A percentile compares a stretch with the other conserved stretches of the same genome.
Evolutionary conservation across 192 early-diverging fungal genomes (phyloP).

Genomic region (Diversispora eburnea): DNA sequence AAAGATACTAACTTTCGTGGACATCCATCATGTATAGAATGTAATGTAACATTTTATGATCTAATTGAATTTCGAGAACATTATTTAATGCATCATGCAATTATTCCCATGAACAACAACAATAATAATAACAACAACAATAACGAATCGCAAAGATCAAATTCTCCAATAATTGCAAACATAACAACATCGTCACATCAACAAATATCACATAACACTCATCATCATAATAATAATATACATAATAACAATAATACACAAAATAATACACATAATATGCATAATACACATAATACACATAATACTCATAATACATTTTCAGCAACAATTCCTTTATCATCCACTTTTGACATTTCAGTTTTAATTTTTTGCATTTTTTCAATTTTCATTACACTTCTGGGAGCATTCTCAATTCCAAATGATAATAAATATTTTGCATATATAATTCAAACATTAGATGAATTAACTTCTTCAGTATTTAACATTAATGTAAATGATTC

Average conservation of each 20-base stretch:
- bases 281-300: background rate
- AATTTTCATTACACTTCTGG: background rate
- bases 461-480: background rate
- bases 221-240: too few relatives aligned
- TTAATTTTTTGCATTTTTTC: background rate
- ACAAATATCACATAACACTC: too few relatives aligned
- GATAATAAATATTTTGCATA: background rate
- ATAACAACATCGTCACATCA: too few relatives aligned
- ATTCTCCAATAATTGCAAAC: too few relatives aligned
- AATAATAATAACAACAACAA: background rate
- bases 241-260: too few relatives aligned
- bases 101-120: background rate
- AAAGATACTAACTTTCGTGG: conserved; percentile 1
- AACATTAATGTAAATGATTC: background rate
- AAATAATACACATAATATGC: too few relatives aligned
- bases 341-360: background rate
- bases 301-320: background rate
- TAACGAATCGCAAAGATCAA: background rate
- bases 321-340: background rate
- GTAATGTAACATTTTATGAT: conserved; percentile 9
- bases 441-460: background rate
- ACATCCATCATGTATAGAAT: conserved; percentile 7
- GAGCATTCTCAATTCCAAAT: background rate
- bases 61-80: conserved; percentile 2
- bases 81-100: conserved; percentile 15